Conservation (phyloP, 1,284 basidiomycete genomes). For the Microbotryum silenes-acaulis region DNA sequence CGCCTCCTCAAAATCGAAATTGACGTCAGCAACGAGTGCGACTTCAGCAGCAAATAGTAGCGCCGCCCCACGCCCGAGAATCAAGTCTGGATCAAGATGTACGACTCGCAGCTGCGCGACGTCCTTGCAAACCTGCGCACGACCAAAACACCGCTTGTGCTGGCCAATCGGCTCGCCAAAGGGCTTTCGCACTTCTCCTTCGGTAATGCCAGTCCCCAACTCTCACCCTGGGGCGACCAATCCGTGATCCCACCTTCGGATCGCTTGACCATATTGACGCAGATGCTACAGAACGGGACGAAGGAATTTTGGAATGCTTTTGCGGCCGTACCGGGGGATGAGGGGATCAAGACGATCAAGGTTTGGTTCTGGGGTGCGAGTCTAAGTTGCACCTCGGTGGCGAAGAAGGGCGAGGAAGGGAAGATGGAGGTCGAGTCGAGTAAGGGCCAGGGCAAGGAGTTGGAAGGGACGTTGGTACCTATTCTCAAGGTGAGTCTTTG, state of each 20-base stretch:
- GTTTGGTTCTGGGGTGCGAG: background rate
- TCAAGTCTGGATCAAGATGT: too few relatives aligned
- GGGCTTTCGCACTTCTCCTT: too few relatives aligned
- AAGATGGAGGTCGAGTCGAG: conserved; percentile 1
- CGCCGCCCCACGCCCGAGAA: too few relatives aligned
- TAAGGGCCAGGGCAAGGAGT: background rate
- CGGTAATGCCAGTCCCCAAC: too few relatives aligned
- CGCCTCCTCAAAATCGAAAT: too few relatives aligned
- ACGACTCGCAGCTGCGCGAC: too few relatives aligned
- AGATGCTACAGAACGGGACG: background rate
- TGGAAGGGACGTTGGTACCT: background rate
- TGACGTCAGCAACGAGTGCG: too few relatives aligned
- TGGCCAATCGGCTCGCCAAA: too few relatives aligned
- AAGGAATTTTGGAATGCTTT: conserved; percentile 19
- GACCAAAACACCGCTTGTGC: too few relatives aligned
- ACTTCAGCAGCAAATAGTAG: too few relatives aligned
- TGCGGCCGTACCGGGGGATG: background rate
- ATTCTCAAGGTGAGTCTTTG: conserved; percentile 3
- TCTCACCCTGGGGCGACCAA: background rate
- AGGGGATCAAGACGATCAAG: background rate
- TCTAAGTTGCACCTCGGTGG: background rate
- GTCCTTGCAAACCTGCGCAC: too few relatives aligned
- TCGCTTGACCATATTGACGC: conserved; percentile 5
- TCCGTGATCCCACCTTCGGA: conserved; percentile 21
- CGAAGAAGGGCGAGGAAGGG: background rate